Evolutionary conservation across 164 flowering plant genomes (phyloP), one percentile per base, ranked within the genome.

Genomic region (Vitis riparia): DNA sequence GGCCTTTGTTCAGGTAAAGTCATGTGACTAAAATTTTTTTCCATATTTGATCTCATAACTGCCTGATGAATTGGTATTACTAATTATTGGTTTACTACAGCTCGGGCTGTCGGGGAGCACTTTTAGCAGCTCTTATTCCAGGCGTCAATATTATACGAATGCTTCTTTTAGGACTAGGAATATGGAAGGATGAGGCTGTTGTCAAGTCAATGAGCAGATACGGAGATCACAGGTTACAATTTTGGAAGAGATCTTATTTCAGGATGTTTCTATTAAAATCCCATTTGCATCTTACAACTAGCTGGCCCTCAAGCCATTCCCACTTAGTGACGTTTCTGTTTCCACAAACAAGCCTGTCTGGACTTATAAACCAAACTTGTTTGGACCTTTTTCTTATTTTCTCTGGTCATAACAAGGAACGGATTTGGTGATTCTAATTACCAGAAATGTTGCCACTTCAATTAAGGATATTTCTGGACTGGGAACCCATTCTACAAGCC

Each of bases 121-220:
- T 82, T 66, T 59, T 91, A 19, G 98, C 98, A 44, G 82, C 93
- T 77, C 74, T 89, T 17, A 59, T 84, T 67, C 98, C 96, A 12
- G 99, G 92, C 0, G 19, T 91, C 50, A 94, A 92, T 74, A 84
- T 92, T 51, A 76, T 92, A 17, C 78, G 86, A 60, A 81, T 94
- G 98, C 85, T 92, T 71, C 79, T 92, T 51, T 3, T 92, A 75
- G 99, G 99, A 66, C 76, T 79, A 63, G 99, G 98, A 52, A 72
- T 91, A 65, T 75, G 59, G 85, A 90, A 89, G 76, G 94, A 91
- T 83, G 97, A 94, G 70, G 91, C 86, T 37, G 82, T 86, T 37
- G 93, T 94, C 67, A 92, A 90, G 76, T 88, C 99, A 48, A 92
- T 94, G 91, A 88, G 90, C 81, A 86, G 99, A 91, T 73, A n/a